Evolutionary conservation across 2,329 filamentous ascomycete species (phyloP).

Genomic region (Proliferodiscus dingleyae): DNA sequence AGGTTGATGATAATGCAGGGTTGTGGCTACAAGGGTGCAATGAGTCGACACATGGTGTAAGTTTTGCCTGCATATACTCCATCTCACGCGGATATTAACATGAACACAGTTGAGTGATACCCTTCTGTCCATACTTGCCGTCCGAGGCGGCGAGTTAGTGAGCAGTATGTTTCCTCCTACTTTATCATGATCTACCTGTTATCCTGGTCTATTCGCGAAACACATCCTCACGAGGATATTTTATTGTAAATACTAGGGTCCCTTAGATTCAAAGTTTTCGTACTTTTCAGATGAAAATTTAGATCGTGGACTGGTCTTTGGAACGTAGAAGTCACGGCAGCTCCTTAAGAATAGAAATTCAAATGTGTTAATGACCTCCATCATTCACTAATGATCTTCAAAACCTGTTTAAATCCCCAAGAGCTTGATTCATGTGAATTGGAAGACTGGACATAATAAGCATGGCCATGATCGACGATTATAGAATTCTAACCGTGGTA

Average conservation of each 20-base stretch:
- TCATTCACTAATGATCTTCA: too few species aligned
- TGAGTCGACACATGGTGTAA: constrained; percentile 85
- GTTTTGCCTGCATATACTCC: constrained; percentile 33
- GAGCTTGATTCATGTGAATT: too few species aligned
- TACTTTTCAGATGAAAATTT: too few species aligned
- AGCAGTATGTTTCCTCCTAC: constrained; percentile 61
- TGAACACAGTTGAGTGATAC: constrained; percentile 67
- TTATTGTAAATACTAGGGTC: not conserved
- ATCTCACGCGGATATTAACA: not conserved
- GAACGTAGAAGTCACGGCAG: too few species aligned
- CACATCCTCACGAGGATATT: not conserved
- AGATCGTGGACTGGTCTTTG: too few species aligned
- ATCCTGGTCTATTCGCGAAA: not conserved
- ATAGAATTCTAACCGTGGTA: too few species aligned
- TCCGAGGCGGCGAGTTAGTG: constrained; percentile 73
- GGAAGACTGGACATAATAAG: too few species aligned
- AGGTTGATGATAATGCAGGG: constrained; percentile 64
- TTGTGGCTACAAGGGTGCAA: constrained; percentile 94
- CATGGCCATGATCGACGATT: too few species aligned
- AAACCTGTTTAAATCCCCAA: too few species aligned
- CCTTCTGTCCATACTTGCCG: constrained; percentile 71
- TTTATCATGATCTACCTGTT: not conserved
- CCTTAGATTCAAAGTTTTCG: too few species aligned
- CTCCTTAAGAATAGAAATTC: too few species aligned
- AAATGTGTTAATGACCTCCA: too few species aligned